Evolutionary conservation across 2,329 filamentous ascomycete genomes (phyloP).

Genomic region (Hirsutella rhossiliensis): DNA sequence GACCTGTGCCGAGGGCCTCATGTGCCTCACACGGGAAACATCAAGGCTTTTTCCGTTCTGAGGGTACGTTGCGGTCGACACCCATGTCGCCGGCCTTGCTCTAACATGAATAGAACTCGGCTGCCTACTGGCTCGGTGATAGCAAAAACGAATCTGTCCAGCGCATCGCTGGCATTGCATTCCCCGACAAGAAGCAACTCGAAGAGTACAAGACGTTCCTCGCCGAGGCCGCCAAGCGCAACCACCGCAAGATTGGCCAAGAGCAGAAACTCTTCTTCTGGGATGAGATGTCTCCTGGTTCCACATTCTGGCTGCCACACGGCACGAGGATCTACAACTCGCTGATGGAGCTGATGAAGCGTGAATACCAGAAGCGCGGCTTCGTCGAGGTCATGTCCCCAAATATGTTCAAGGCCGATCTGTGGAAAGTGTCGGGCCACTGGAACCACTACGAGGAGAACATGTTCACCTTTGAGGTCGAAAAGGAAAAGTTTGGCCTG

Average conservation of each 20-base stretch:
- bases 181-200: conserved; percentile 89
- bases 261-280: conserved; percentile 99
- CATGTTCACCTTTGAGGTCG: conserved; percentile 66
- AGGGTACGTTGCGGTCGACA: conserved; percentile 34
- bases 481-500: conserved; percentile 61
- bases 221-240: conserved; percentile 94
- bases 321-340: conserved; percentile 91
- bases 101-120: conserved; percentile 41
- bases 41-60: conserved; percentile 91
- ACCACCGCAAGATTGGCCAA: conserved; percentile 85
- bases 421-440: conserved; percentile 94
- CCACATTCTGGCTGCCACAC: conserved; percentile 83
- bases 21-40: conserved; percentile 79
- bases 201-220: conserved; percentile 89
- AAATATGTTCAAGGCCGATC: conserved; percentile 82
- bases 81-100: not conserved
- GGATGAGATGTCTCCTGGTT: conserved; percentile 84
- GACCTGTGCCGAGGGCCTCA: conserved; percentile 94
- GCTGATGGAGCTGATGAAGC: conserved; percentile 66
- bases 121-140: conserved; percentile 88
- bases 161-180: conserved; percentile 92
- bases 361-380: conserved; percentile 84
- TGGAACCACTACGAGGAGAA: conserved; percentile 82
- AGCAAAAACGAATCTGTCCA: conserved; percentile 90
- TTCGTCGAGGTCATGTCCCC: conserved; percentile 94